phyloP scores from a whole-genome alignment of 2,329 filamentous ascomycete genomes.

The Talaromyces piceae region DNA sequence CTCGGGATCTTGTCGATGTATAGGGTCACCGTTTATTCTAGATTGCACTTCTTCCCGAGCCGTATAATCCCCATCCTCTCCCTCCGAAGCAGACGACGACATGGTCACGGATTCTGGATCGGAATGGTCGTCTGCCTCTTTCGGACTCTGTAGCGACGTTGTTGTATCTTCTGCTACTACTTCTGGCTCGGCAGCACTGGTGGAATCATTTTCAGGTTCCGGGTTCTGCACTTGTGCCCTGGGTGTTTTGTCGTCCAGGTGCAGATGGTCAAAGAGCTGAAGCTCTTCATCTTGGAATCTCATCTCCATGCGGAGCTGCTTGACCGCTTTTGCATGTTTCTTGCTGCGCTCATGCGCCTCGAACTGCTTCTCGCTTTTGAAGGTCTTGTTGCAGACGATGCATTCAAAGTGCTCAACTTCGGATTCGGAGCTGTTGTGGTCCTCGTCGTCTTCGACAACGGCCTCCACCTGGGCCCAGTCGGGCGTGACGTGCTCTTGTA shows the following conservation, averaged over 20 bases:
- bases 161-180: not conserved
- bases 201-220: not conserved
- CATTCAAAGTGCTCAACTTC: slow-evolving; percentile 55
- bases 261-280: slow-evolving; percentile 6
- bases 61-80: slow-evolving; percentile 30
- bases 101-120: not conserved
- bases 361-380: slow-evolving; percentile 87
- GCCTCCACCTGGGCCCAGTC: slow-evolving; percentile 59
- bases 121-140: not conserved
- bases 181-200: not conserved
- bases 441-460: slow-evolving; percentile 44
- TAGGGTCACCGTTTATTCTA: not conserved
- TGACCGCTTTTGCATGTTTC: slow-evolving; percentile 83
- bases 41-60: slow-evolving; percentile 29
- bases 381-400: slow-evolving; percentile 57
- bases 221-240: not conserved
- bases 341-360: slow-evolving; percentile 93
- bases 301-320: slow-evolving; percentile 76
- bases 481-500: slow-evolving; percentile 57
- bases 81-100: slow-evolving; percentile 2
- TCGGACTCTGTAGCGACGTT: not conserved
- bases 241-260: slow-evolving; percentile 10
- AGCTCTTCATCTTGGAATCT: slow-evolving; percentile 61
- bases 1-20: not conserved
- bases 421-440: slow-evolving; percentile 32